Conservation (phyloP, 805 yeast genomes). For the Candida vartiovaarae region DNA sequence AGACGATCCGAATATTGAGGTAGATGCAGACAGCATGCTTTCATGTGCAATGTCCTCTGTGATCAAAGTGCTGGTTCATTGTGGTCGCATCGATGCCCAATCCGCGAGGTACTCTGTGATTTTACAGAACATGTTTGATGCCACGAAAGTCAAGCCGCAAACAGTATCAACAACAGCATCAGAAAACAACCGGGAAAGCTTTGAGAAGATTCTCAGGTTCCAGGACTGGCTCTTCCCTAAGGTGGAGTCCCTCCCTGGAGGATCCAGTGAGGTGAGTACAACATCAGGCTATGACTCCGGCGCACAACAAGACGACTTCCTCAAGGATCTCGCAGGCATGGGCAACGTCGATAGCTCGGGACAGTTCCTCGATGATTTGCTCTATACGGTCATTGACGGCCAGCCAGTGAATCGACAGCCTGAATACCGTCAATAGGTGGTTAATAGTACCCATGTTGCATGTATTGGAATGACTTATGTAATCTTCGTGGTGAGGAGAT, state of each 20-base stretch:
- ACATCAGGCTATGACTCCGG: background rate
- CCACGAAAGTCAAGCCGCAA: slow-evolving; percentile 4
- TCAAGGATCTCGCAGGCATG: slow-evolving; percentile 14
- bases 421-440: background rate
- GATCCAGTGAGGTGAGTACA: background rate
- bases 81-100: slow-evolving; percentile 18
- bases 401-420: background rate
- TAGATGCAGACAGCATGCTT: slow-evolving; percentile 11
- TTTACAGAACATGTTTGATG: slow-evolving; percentile 16
- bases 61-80: slow-evolving; percentile 12
- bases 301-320: slow-evolving; percentile 8
- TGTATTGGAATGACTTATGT: too few species aligned
- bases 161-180: slow-evolving; percentile 1
- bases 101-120: slow-evolving; percentile 12
- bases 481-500: too few species aligned
- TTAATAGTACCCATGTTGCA: too few species aligned
- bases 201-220: slow-evolving; percentile 17
- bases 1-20: slow-evolving; percentile 11
- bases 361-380: slow-evolving; percentile 19
- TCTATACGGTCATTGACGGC: slow-evolving; percentile 14
- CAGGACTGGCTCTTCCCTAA: slow-evolving; percentile 23
- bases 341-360: slow-evolving; percentile 10
- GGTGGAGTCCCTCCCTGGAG: slow-evolving; percentile 4
- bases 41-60: slow-evolving; percentile 17
- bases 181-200: slow-evolving; percentile 13